A percentile compares a stretch with the other conserved stretches of the same genome.
Evolutionary conservation across 225 moss, liverwort and hornwort genomes (phyloP).

Genomic region (Sphagnum contortum): DNA sequence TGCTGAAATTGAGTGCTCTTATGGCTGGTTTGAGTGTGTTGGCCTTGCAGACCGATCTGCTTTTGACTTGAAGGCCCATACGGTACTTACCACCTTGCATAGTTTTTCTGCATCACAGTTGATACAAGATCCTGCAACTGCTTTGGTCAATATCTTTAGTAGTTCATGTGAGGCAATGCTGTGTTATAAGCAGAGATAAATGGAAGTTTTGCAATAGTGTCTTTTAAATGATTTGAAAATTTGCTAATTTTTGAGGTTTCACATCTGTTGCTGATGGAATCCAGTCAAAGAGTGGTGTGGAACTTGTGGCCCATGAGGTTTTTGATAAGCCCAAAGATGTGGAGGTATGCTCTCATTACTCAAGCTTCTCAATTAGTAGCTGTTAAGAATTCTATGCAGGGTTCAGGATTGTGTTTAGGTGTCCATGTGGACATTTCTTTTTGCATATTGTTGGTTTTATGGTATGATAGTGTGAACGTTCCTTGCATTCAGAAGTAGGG

Average conservation of each 20-base stretch:
- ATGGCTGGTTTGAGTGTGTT: constrained; percentile 98
- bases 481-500: too few relatives aligned
- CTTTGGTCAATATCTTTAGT: too few relatives aligned
- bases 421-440: neutral
- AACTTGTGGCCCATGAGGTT: constrained; percentile 54
- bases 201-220: too few relatives aligned
- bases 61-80: constrained; percentile 85
- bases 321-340: constrained; percentile 42
- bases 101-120: neutral
- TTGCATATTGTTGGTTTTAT: constrained; percentile 1
- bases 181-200: too few relatives aligned
- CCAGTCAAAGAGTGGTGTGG: constrained; percentile 70
- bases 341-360: constrained; percentile 25
- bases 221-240: too few relatives aligned
- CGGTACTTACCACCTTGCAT: constrained; percentile 29
- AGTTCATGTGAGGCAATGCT: too few relatives aligned
- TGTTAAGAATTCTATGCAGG: too few relatives aligned
- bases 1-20: constrained; percentile 90
- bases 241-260: too few relatives aligned
- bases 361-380: neutral
- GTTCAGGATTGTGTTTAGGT: too few relatives aligned
- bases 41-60: constrained; percentile 94
- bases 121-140: too few relatives aligned
- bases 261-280: neutral
- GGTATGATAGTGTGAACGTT: too few relatives aligned